Base-by-base conservation (phyloP, 768 basidiomycete genomes). In the Naganishia onofrii region DNA sequence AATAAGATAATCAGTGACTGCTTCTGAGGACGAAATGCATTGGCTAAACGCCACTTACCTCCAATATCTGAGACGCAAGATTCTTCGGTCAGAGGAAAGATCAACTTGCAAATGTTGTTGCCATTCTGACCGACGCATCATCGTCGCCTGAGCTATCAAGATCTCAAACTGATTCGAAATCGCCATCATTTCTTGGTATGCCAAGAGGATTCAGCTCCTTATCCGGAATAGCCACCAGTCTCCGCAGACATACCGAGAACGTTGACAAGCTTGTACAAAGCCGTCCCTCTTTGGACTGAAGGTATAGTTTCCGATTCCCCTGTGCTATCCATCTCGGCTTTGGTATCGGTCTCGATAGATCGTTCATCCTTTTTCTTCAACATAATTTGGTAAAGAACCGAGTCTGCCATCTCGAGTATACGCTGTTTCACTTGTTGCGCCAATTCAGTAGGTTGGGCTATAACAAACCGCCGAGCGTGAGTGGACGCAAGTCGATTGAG, bases 21-120 rank as follows among this genome's bases (percentile, higher is more conserved):
- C 2, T 1, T 51, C 48, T 3, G 3, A n/a, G 23, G 48, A 6
- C 7, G 7, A 3, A 51, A 7, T 23, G 7, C 23, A 7, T 3
- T 3, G 23, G 48, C 21, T 7, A 29, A 26, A 12, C 2, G 29
- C 23, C 21, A 63, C 60, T 63, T 12, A 63, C 60, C 38, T 13
- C 60, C 60, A 44, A 26, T 63, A 63, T 63, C 60, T 46, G n/a
- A 63, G 38, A n/a, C 60, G 60, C 13, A 63, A 42, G 21, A 34
- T 28, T 6, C 42, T 38, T 17, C 60, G 60, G 19, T 63, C 60
- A 26, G 60, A 63, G 7, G 60, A 31, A 29, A 63, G 60, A 17
- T 63, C 60, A 13, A 63, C 60, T 26, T 63, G 60, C n/a, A 63
- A 15, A 63, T 63, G 60, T 36, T 63, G 38, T 28, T 63, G 60